Conservation (phyloP, 1,139 yeast genomes). For the Magnusiomyces paraingens region DNA sequence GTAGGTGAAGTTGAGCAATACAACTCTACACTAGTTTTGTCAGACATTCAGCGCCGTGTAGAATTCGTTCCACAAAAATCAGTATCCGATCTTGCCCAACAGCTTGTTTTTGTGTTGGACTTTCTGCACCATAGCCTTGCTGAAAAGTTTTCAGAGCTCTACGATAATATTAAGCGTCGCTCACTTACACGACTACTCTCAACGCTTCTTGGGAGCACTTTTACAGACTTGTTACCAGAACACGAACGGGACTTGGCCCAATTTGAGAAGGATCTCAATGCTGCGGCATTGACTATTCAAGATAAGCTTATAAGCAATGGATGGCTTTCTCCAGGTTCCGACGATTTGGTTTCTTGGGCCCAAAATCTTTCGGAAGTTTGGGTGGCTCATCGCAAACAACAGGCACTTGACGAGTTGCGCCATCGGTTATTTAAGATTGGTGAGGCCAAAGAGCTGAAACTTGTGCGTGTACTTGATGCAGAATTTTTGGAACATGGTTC, state of each 20-base stretch:
- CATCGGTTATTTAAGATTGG: background rate
- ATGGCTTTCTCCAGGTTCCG: slow-evolving; percentile 8
- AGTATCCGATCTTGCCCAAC: slow-evolving; percentile 14
- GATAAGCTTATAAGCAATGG: slow-evolving; percentile 8
- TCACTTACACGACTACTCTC: slow-evolving; percentile 22
- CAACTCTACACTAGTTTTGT: background rate
- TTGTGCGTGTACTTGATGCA: slow-evolving; percentile 7
- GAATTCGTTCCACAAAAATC: slow-evolving; percentile 4
- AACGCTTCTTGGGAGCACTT: slow-evolving; percentile 18
- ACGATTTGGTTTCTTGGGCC: slow-evolving; percentile 17
- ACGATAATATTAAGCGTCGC: slow-evolving; percentile 20
- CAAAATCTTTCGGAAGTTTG: slow-evolving; percentile 10
- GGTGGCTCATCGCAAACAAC: background rate
- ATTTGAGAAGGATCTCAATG: slow-evolving; percentile 22
- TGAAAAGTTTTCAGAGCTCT: slow-evolving; percentile 16
- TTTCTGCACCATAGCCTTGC: slow-evolving; percentile 20
- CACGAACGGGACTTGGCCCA: slow-evolving; percentile 18
- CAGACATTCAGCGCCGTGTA: background rate
- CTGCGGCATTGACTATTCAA: slow-evolving; percentile 15
- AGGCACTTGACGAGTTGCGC: background rate
- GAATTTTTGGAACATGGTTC: slow-evolving; percentile 5
- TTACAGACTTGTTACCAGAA: slow-evolving; percentile 25
- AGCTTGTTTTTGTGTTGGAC: slow-evolving; percentile 18
- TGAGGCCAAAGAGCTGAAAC: background rate
- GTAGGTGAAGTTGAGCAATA: slow-evolving; percentile 12